A percentile compares a stretch with the other conserved stretches of the same genome.
phyloP scores from a whole-genome alignment of 768 basidiomycete genomes.

The Hypsizygus marmoreus region DNA sequence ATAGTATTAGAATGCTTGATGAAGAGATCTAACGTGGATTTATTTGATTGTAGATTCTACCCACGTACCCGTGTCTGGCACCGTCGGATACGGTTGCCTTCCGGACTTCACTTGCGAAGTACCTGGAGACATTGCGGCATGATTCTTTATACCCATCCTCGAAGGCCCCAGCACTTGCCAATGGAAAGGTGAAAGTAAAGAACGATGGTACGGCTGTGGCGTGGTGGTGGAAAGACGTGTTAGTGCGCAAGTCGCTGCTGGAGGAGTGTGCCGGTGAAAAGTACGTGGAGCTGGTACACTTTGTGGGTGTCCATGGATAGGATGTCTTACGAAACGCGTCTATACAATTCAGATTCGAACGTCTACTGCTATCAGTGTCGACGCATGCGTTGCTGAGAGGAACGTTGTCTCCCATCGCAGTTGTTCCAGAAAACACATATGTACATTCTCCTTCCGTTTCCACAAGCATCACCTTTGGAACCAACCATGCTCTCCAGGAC shows the following conservation, averaged over 20 bases:
- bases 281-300: constrained; percentile 25
- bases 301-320: neutral
- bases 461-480: neutral
- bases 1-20: neutral
- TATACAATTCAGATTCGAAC: constrained; percentile 45
- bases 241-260: constrained; percentile 55
- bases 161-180: constrained; percentile 12
- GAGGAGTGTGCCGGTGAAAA: constrained; percentile 56
- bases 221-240: constrained; percentile 61
- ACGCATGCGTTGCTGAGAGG: constrained; percentile 48
- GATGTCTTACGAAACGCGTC: neutral
- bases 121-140: constrained; percentile 49
- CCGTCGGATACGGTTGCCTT: constrained; percentile 56
- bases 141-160: constrained; percentile 33
- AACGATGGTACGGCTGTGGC: constrained; percentile 15
- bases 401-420: constrained; percentile 16
- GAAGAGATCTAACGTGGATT: too few species aligned
- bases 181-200: constrained; percentile 17
- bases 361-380: constrained; percentile 50
- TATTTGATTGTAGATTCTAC: constrained; percentile 36
- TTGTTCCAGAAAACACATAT: constrained; percentile 11
- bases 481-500: constrained; percentile 15
- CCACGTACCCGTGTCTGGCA: constrained; percentile 52
- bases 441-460: constrained; percentile 16
- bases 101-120: constrained; percentile 51